These are phyloP conservation scores for Aspergillus carbonarius DNA, from an alignment of 2,329 filamentous ascomycete species.

Conservation along the genomic window DNA sequence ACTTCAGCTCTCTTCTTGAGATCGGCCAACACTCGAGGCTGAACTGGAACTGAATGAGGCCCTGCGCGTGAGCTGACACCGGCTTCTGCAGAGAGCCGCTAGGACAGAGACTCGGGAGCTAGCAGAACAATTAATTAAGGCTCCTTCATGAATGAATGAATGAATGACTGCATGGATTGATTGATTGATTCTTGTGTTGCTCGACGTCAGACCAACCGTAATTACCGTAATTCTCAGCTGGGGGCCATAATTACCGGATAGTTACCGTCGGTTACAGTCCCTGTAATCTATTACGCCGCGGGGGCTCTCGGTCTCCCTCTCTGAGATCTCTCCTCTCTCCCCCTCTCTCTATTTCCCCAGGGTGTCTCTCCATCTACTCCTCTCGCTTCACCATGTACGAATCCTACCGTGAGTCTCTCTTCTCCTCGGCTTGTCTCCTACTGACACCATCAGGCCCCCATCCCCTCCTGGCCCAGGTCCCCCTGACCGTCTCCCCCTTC, in stretches of 20 bases:
- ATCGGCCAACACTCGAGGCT: too few relatives aligned
- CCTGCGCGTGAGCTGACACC: background rate
- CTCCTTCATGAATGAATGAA: background rate
- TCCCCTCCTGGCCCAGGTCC: conserved; percentile 85
- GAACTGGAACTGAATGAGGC: background rate
- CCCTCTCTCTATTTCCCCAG: background rate
- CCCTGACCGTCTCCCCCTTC: conserved; percentile 91
- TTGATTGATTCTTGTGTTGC: background rate
- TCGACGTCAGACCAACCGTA: conserved; percentile 7
- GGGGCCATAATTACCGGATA: background rate
- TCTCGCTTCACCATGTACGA: conserved; percentile 42
- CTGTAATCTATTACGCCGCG: conserved; percentile 2
- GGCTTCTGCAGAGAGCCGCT: background rate
- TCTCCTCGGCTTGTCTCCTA: background rate
- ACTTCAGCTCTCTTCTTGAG: background rate
- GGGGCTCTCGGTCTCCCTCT: background rate
- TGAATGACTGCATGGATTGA: background rate
- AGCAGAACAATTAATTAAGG: background rate
- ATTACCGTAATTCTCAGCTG: conserved; percentile 1
- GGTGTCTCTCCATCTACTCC: background rate
- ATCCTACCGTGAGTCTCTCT: conserved; percentile 40
- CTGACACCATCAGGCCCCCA: conserved; percentile 62
- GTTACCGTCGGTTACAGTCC: conserved; percentile 2
- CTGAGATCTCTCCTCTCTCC: background rate
- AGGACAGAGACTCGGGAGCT: background rate